phyloP scores from a whole-genome alignment of 345 rosid genomes.

The Fremontodendron californicum region DNA sequence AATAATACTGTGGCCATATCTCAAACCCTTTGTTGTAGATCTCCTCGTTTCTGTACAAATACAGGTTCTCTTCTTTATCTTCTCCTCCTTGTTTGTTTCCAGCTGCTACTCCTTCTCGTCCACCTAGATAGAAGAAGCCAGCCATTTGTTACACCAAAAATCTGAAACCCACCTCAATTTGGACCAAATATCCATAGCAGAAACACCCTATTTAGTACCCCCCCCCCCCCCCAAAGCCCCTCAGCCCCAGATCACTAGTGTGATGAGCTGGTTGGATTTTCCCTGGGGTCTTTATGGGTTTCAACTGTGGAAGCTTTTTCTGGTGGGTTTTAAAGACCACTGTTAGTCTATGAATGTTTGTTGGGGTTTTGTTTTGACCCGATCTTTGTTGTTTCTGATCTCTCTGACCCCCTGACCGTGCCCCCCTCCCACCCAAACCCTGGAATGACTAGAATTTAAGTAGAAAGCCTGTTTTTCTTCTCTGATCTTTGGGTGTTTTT shows the following conservation, averaged over 20 bases:
- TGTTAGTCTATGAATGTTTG: constrained; percentile 17
- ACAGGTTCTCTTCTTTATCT: constrained; percentile 40
- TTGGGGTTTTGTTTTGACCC: constrained; percentile 16
- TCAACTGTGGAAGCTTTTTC: constrained; percentile 19
- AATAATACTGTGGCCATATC: constrained; percentile 75
- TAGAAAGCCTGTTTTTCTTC: neutral
- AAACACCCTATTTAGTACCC: constrained; percentile 25
- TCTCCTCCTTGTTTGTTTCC: constrained; percentile 50
- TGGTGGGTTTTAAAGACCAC: constrained; percentile 22
- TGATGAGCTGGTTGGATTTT: constrained; percentile 16
- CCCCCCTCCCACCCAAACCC: neutral
- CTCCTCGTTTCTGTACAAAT: constrained; percentile 62
- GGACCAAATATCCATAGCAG: constrained; percentile 54
- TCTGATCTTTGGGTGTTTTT: neutral
- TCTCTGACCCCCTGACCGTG: constrained; percentile 12
- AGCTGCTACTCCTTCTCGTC: constrained; percentile 34
- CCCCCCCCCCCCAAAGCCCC: neutral
- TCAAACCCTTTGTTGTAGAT: constrained; percentile 69
- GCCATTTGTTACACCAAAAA: constrained; percentile 58
- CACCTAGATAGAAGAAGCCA: constrained; percentile 84
- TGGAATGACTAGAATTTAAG: neutral
- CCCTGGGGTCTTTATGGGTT: constrained; percentile 12
- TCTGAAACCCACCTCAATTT: constrained; percentile 31
- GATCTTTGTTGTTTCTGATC: constrained; percentile 27
- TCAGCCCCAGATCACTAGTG: constrained; percentile 9